Evolutionary conservation across 2,329 filamentous ascomycete species (phyloP), one percentile per base, ranked within the genome.

Genomic region (Periconia macrospinosa): DNA sequence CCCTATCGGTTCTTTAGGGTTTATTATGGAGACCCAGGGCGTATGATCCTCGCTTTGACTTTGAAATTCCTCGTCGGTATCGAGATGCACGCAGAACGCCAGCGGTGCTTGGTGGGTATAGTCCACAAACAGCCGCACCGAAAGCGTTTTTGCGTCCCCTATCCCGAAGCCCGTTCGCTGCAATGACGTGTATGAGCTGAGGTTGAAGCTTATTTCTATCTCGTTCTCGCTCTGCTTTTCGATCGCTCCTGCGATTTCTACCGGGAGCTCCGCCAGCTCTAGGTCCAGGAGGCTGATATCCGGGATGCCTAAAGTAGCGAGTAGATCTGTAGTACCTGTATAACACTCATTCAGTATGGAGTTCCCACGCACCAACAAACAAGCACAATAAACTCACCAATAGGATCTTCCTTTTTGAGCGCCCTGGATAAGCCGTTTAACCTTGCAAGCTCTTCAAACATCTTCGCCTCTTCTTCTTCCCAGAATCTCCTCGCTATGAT

Each of bases 11-110:
- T 52, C 47, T 2, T 49, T 55, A 0, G 59, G 54, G 3, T 41
- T 49, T 15, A 48, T 3, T 1, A 59, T 54, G 27, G 58, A 64
- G 9, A 53, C 47, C 53, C 62, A 70, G 2, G 60, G 62, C 11
- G 53, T 50, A 43, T 71, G 67, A 17, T 60, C 50, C 5, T 43
- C 20, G 19, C 48, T 49, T 6, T 61, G 50, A 20, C 48, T 50
- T 6, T 61, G 50, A 9, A 62, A 23, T 10, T 58, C 20, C 14
- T 33, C 30, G 10, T 70, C 66, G 15, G 53, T 63, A 46, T 66
- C 58, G 33, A 69, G 63, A 49, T 72, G 69, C 10, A 66, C 18
- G 37, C 69, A 73, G 40, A 72, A 73, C 1, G 54, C 50, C 8
- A 61, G 52, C 1, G 60, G 52, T 13, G 55, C 45, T 0, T 46